phyloP scores from a whole-genome alignment of 768 basidiomycete genomes.

The Psilocybe cyanescens region DNA sequence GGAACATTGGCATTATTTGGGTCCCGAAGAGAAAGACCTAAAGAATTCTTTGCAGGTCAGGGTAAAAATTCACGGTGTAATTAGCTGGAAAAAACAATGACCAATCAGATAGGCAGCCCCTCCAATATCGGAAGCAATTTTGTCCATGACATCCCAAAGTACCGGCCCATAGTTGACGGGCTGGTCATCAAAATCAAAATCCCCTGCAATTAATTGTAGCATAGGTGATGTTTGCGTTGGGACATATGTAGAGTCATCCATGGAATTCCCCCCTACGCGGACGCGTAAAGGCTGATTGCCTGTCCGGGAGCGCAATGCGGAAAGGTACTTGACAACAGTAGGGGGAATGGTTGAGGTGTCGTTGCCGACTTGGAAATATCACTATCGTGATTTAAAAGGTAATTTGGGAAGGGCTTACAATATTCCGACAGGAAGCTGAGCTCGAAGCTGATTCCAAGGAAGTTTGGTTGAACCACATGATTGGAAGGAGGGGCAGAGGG shows the following conservation, averaged over 20 bases:
- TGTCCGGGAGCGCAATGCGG: constrained; percentile 52
- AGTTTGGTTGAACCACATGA: constrained; percentile 53
- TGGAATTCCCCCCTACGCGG: constrained; percentile 54
- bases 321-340: constrained; percentile 62
- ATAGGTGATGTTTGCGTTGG: constrained; percentile 43
- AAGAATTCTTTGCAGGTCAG: background rate
- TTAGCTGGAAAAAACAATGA: constrained; percentile 9
- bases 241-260: constrained; percentile 48
- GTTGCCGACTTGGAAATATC: constrained; percentile 46
- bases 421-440: constrained; percentile 64
- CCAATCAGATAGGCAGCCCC: constrained; percentile 37
- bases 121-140: constrained; percentile 33
- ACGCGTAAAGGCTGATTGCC: constrained; percentile 46
- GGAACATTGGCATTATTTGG: constrained; percentile 40
- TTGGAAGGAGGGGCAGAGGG: constrained; percentile 36
- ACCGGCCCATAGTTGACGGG: constrained; percentile 50
- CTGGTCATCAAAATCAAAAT: constrained; percentile 46
- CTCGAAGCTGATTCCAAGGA: constrained; percentile 69
- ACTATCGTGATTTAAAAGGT: background rate
- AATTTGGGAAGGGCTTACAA: constrained; percentile 33
- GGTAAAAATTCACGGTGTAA: background rate
- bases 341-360: constrained; percentile 53
- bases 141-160: constrained; percentile 49
- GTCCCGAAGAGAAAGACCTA: constrained; percentile 47
- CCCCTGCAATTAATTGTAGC: constrained; percentile 37